Evolutionary conservation across 805 yeast species (phyloP), one percentile per base, ranked within the genome.

Genomic region (Lipomyces starkeyi): DNA sequence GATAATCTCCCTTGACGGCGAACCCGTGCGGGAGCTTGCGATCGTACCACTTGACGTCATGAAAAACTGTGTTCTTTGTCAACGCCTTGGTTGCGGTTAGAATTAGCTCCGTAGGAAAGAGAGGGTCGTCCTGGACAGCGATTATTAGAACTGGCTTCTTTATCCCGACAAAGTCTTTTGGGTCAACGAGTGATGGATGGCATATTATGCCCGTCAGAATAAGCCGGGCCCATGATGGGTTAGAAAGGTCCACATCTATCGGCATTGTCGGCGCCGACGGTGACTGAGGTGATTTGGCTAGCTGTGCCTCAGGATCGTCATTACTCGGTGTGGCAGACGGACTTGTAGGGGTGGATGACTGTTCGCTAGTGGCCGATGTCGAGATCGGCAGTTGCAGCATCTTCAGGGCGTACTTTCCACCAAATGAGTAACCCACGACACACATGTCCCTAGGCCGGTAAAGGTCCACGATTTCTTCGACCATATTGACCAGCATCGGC

Each of bases 1-100:
- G 74, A 65, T 80, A 80, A 63, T 80, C 83, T 6, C 83, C 82
- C 55, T 80, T 78, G 35, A 80, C 80, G 2, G 80, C 81, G 74
- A 80, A 80, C 2, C 83, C 82, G 71, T 80, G 83, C 3, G 83
- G 83, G n/a, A 80, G 69, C 7, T 69, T 70, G 9, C 65, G 55
- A 53, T 63, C 76, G 52, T 57, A 65, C 25, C 65, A 59, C 68
- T 55, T 70, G 61, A 71, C 73, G 13, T 68, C 73, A 54, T 71
- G 69, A 22, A 61, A 68, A 22, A 67, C 60, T 27, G 63, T 61
- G 13, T 73, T 71, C 29, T 63, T 62, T 22, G 68, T 68, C 25
- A 74, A 66, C 11, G 61, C 58, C 20, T 68, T 56, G 20, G 73
- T 47, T 0, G 75, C 78, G 11, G 62, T n/a, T 34, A 68, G 64